These are phyloP conservation scores for Xylaria longipes DNA, from an alignment of 495 filamentous ascomycete species.

Conservation along the genomic window DNA sequence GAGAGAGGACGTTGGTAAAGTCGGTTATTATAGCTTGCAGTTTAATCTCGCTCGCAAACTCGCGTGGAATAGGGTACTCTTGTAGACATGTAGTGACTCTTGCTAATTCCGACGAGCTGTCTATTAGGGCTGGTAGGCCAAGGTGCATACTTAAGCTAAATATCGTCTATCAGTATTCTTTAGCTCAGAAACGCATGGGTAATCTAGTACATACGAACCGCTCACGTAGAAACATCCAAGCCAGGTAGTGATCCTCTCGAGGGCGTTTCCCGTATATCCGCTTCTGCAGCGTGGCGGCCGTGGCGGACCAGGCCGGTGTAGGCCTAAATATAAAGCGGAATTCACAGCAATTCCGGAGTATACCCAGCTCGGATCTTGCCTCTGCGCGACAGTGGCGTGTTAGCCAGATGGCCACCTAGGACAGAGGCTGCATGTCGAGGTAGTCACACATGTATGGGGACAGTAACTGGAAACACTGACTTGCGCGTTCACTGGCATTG, in stretches of 20 bases:
- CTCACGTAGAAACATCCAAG: conserved; percentile 42
- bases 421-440: not conserved
- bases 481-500: conserved; percentile 32
- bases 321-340: conserved; percentile 40
- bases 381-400: conserved; percentile 21
- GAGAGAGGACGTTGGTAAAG: conserved; percentile 36
- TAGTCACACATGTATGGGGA: not conserved
- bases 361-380: conserved; percentile 42
- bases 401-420: not conserved
- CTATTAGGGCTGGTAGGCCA: conserved; percentile 41
- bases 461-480: not conserved
- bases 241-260: conserved; percentile 39
- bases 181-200: not conserved
- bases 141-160: conserved; percentile 41
- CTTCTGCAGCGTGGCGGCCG: conserved; percentile 29
- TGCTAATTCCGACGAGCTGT: conserved; percentile 37
- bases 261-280: conserved; percentile 25
- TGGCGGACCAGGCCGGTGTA: conserved; percentile 32
- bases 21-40: conserved; percentile 32
- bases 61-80: conserved; percentile 33
- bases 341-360: conserved; percentile 43
- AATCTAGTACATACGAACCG: conserved; percentile 35
- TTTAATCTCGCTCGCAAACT: conserved; percentile 35
- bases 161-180: not conserved
- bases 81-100: conserved; percentile 29